Base-by-base conservation (phyloP, 2,329 filamentous ascomycete genomes). In the Macroventuria anomochaeta region DNA sequence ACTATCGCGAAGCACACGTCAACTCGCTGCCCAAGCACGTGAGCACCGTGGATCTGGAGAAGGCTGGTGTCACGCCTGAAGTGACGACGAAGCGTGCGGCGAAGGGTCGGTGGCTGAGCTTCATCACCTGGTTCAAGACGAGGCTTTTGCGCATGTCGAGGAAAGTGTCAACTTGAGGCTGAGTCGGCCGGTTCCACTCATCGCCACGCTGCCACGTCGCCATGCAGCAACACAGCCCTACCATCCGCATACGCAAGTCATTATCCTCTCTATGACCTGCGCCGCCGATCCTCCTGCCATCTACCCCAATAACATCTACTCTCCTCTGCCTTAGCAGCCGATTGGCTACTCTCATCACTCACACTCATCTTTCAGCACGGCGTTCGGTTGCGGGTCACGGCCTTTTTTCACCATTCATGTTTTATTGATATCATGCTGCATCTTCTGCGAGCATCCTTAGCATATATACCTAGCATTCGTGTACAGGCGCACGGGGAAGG, bases 61-160 rank as follows among this genome's bases (percentile, higher is more conserved):
- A 71, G 69, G 64, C 55, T 56, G 48, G 46, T 18, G 53, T 52
- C 29, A 57, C 56, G 28, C 68, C 70, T 18, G 62, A 70, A 31
- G 67, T 73, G 15, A 70, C 70, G 36, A 72, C 68, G 58, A 71
- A 64, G 41, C 63, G 68, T 36, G 66, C 67, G 12, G 72, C 74
- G 5, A 77, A 77, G 58, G 73, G 75, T 25, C 68, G 76, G 18
- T 85, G 82, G 82, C 74, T 83, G 53, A 74, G 79, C 20, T 84
- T 85, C 63, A 72, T 83, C 48, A 82, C 82, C 1, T 85, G 83
- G 83, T 73, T 83, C 55, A 78, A 79, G 63, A 85, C 82, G 26
- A 75, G 82, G 53, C 67, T 85, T 51, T 77, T 84, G 59, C 80
- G 82, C 59, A 75, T 83, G 43, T 67, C 67, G 20, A 63, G 64